A percentile compares a stretch with the other conserved stretches of the same genome.
Conservation (phyloP, 225 moss, liverwort and hornwort species). For the Polytrichum commune region DNA sequence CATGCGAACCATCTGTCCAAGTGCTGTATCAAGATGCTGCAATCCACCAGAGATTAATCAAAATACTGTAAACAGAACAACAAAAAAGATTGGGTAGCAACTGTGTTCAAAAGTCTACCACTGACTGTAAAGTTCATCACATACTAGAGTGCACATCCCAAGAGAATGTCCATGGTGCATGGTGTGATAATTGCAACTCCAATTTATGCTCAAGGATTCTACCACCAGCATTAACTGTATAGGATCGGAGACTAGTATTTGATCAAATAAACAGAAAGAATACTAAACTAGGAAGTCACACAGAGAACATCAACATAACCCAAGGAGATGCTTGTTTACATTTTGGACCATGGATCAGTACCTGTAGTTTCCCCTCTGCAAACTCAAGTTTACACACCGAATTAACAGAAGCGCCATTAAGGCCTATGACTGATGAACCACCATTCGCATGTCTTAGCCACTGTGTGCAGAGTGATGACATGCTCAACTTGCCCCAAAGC, state of each 20-base stretch:
- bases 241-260: no score
- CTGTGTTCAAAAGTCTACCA: no score
- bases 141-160: neutral
- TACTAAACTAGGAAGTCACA: no score
- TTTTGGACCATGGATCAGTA: slow-evolving; percentile 15
- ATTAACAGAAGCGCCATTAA: slow-evolving; percentile 61
- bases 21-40: slow-evolving; percentile 75
- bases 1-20: slow-evolving; percentile 69
- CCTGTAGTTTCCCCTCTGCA: slow-evolving; percentile 73
- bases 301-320: no score
- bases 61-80: no score
- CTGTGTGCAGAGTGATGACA: slow-evolving; percentile 76
- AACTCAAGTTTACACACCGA: slow-evolving; percentile 63
- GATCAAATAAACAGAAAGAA: no score
- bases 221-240: neutral
- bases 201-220: neutral
- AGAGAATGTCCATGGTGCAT: neutral
- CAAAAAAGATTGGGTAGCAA: no score
- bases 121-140: neutral
- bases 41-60: neutral
- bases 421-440: slow-evolving; percentile 37
- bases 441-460: slow-evolving; percentile 73
- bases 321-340: neutral
- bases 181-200: neutral
- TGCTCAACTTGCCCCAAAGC: slow-evolving; percentile 83